Evolutionary conservation across 495 filamentous ascomycete species (phyloP).

Genomic region (Talaromyces liani): DNA sequence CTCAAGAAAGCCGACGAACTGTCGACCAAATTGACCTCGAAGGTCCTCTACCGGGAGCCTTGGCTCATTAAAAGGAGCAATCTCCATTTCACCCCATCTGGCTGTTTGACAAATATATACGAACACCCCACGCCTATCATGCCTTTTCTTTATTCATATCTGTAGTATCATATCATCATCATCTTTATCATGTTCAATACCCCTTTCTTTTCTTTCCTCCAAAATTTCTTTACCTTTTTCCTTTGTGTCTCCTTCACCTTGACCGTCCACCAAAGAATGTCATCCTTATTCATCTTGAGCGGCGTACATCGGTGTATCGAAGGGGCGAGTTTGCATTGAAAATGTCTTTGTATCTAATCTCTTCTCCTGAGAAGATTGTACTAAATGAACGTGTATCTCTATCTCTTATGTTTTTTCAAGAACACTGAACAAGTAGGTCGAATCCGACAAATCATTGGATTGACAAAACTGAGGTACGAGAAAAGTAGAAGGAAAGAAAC

Average conservation of each 20-base stretch:
- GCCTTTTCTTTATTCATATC: background rate
- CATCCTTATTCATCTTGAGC: background rate
- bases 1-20: conserved; percentile 58
- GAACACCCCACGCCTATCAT: background rate
- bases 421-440: background rate
- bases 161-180: background rate
- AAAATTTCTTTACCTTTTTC: background rate
- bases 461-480: background rate
- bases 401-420: background rate
- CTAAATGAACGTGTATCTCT: background rate
- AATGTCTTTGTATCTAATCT: background rate
- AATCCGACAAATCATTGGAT: background rate
- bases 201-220: background rate
- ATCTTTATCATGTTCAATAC: background rate
- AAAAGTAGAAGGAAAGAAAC: background rate
- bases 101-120: background rate
- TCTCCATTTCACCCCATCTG: background rate
- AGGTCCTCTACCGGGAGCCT: conserved; percentile 37
- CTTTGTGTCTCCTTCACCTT: background rate
- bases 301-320: conserved; percentile 3
- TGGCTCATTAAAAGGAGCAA: conserved; percentile 5
- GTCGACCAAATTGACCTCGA: conserved; percentile 81
- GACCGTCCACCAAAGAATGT: background rate
- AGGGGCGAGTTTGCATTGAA: background rate
- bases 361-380: background rate